These are phyloP conservation scores for Podospora comata DNA, from an alignment of 495 filamentous ascomycete species.

Conservation along the genomic window DNA sequence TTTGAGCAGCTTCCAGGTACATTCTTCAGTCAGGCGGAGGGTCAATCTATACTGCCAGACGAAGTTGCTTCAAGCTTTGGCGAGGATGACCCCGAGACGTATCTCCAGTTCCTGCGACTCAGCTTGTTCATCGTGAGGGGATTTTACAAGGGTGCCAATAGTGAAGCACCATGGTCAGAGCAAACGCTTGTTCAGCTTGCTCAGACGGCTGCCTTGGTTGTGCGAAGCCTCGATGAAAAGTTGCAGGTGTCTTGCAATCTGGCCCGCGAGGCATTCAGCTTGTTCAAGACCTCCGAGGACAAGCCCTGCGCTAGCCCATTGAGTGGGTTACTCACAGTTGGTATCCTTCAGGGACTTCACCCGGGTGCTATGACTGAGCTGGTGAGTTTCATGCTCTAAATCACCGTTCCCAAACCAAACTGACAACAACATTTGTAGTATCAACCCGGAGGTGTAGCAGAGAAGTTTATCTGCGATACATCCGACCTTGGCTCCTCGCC, in stretches of 20 bases:
- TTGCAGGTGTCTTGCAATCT: conserved; percentile 29
- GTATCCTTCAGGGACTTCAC: conserved; percentile 44
- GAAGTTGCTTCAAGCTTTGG: conserved; percentile 1
- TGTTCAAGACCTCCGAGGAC: conserved; percentile 24
- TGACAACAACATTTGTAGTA: conserved; percentile 27
- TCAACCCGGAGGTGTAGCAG: conserved; percentile 24
- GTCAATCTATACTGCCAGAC: background rate
- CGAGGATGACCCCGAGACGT: conserved; percentile 27
- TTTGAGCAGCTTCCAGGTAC: conserved; percentile 21
- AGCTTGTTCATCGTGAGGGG: conserved; percentile 24
- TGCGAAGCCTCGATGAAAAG: conserved; percentile 26
- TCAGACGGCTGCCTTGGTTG: conserved; percentile 32
- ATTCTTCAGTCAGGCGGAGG: conserved; percentile 21
- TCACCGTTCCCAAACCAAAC: background rate
- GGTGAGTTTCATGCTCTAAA: conserved; percentile 28
- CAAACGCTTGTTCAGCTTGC: conserved; percentile 26
- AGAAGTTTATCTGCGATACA: conserved; percentile 27
- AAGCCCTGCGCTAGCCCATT: background rate
- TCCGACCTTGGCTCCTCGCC: conserved; percentile 15
- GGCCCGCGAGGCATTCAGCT: conserved; percentile 33
- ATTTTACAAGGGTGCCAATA: conserved; percentile 25
- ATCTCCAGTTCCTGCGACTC: conserved; percentile 28
- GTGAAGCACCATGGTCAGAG: conserved; percentile 25
- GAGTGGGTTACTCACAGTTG: conserved; percentile 34
- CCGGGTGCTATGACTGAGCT: conserved; percentile 35